A percentile compares a stretch with the other conserved stretches of the same genome.
Conservation (phyloP, 2,329 filamentous ascomycete genomes). For the Curvularia lunata region DNA sequence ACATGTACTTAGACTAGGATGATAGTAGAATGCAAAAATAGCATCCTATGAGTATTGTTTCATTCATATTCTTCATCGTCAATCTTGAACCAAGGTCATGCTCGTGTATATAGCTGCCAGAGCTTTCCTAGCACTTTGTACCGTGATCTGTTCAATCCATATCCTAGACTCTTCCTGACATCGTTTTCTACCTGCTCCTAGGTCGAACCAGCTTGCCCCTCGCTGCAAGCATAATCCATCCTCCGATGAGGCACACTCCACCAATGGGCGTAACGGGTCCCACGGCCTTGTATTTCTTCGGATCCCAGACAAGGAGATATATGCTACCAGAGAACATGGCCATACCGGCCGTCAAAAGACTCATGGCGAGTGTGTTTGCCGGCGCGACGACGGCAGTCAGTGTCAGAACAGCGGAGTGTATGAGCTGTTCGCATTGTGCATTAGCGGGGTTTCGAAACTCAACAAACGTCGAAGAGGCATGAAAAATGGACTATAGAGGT, state of each 20-base stretch:
- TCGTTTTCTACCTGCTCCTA: conserved; percentile 2
- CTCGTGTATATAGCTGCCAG: not conserved
- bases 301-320: conserved; percentile 68
- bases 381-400: conserved; percentile 60
- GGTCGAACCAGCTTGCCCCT: conserved; percentile 27
- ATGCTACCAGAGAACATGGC: conserved; percentile 71
- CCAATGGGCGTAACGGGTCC: conserved; percentile 71
- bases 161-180: not conserved
- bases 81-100: not conserved
- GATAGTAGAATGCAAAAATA: not conserved
- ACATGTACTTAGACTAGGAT: not conserved
- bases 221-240: conserved; percentile 62
- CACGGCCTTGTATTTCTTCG: conserved; percentile 63
- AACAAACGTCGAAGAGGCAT: not conserved
- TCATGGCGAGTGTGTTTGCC: conserved; percentile 62
- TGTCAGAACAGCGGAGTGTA: conserved; percentile 67
- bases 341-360: conserved; percentile 69
- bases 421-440: conserved; percentile 60
- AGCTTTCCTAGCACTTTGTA: not conserved
- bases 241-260: conserved; percentile 68
- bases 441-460: not conserved
- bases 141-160: not conserved
- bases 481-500: not conserved
- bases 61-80: not conserved
- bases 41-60: not conserved